phyloP scores from a whole-genome alignment of 768 basidiomycete genomes.

The Collybia sp. region DNA sequence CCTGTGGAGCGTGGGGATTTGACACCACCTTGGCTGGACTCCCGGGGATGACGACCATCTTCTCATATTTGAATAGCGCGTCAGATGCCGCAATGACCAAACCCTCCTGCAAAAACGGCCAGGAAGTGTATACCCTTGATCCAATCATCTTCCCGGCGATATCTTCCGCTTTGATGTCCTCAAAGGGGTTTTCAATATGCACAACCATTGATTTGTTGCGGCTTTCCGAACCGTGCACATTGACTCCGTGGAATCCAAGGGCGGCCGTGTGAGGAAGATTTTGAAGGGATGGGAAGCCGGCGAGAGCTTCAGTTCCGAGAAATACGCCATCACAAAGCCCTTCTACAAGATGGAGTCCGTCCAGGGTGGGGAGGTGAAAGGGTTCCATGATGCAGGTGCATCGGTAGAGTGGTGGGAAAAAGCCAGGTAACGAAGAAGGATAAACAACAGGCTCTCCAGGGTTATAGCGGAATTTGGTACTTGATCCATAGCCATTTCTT shows the following conservation, averaged over 20 bases:
- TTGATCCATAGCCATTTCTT: conserved; percentile 77
- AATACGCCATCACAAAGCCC: conserved; percentile 88
- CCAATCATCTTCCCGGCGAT: conserved; percentile 75
- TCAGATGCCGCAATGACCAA: conserved; percentile 85
- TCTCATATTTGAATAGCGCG: conserved; percentile 81
- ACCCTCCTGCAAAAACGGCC: conserved; percentile 96
- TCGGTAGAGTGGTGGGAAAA: conserved; percentile 85
- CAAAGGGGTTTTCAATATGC: conserved; percentile 73
- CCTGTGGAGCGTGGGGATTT: conserved; percentile 70
- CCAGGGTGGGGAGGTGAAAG: conserved; percentile 85
- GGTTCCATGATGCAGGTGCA: conserved; percentile 78
- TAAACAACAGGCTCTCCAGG: conserved; percentile 62
- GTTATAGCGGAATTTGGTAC: conserved; percentile 74
- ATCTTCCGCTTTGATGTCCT: conserved; percentile 61
- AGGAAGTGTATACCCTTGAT: conserved; percentile 72
- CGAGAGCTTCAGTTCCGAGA: conserved; percentile 80
- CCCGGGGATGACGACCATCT: conserved; percentile 49
- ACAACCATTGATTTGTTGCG: conserved; percentile 93
- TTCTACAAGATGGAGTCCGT: conserved; percentile 78
- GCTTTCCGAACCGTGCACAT: conserved; percentile 87
- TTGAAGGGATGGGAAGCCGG: conserved; percentile 94
- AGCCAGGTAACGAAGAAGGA: conserved; percentile 89
- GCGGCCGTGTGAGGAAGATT: conserved; percentile 77
- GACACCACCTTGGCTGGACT: conserved; percentile 50
- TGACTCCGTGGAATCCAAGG: conserved; percentile 85